These are phyloP conservation scores for Agrocybe praecox DNA, from an alignment of 768 basidiomycete genomes.

Conservation along the genomic window DNA sequence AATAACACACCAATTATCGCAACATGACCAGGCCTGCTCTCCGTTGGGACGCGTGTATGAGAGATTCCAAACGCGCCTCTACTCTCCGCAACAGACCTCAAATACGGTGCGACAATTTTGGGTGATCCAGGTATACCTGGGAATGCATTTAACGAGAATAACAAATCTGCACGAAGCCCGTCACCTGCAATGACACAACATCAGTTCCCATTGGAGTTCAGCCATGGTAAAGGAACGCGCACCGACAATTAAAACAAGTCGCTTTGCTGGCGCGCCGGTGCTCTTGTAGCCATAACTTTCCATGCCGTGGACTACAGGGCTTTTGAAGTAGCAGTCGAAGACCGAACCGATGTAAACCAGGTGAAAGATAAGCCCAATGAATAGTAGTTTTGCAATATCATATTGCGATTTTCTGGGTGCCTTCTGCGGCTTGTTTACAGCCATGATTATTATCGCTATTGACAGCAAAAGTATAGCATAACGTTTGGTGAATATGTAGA, in stretches of 20 bases:
- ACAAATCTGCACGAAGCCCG: constrained; percentile 80
- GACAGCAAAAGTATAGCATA: too few species aligned
- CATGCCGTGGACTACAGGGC: constrained; percentile 83
- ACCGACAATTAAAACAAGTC: constrained; percentile 84
- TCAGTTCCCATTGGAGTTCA: neutral
- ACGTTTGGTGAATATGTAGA: too few species aligned
- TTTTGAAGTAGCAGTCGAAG: constrained; percentile 90
- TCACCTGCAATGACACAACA: constrained; percentile 52
- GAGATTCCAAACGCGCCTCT: constrained; percentile 83
- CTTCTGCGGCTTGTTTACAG: too few species aligned
- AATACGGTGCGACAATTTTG: constrained; percentile 69
- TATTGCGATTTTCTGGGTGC: constrained; percentile 22
- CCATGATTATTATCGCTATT: too few species aligned
- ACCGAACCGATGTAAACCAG: constrained; percentile 68
- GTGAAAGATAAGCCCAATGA: constrained; percentile 77
- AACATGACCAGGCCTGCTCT: constrained; percentile 87
- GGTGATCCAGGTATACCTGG: constrained; percentile 50
- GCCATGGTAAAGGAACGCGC: constrained; percentile 15
- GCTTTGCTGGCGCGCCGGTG: constrained; percentile 57
- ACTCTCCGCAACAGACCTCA: constrained; percentile 65
- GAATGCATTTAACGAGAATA: constrained; percentile 69
- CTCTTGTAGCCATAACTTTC: constrained; percentile 44
- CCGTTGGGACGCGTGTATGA: constrained; percentile 86
- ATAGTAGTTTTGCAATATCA: constrained; percentile 49
- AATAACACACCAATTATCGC: constrained; percentile 69